Evolutionary conservation across 139 green algal genomes (phyloP).

Genomic region (Coccomyxa sp.): DNA sequence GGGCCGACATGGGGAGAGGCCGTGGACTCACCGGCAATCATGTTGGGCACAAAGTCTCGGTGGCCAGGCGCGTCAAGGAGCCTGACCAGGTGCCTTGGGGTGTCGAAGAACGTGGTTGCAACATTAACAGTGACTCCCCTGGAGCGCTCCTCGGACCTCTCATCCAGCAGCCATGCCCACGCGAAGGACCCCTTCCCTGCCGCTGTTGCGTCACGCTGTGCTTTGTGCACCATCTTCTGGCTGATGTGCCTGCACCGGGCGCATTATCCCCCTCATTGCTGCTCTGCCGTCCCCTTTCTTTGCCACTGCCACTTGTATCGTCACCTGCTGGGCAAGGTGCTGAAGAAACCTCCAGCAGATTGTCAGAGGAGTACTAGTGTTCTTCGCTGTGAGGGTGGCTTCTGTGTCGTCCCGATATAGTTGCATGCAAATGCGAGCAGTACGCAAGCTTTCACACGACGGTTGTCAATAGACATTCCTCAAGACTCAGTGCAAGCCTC

Average conservation of each 20-base stretch:
- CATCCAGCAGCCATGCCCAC: constrained; percentile 95
- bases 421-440: constrained; percentile 13
- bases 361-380: no score
- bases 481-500: neutral
- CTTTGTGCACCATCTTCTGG: constrained; percentile 63
- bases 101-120: constrained; percentile 62
- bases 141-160: constrained; percentile 83
- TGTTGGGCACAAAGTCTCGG: constrained; percentile 96
- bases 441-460: constrained; percentile 5
- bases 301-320: neutral
- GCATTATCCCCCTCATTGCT: neutral
- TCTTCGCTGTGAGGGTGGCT: no score
- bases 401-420: no score
- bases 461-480: no score
- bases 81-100: constrained; percentile 43
- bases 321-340: no score
- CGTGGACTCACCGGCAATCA: constrained; percentile 69
- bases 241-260: constrained; percentile 26
- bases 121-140: constrained; percentile 94
- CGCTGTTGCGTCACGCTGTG: constrained; percentile 59
- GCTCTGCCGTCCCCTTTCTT: neutral
- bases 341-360: no score
- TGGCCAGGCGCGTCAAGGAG: constrained; percentile 96
- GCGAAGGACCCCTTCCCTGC: constrained; percentile 90
- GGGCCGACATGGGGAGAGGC: no score